Conservation (phyloP, 495 filamentous ascomycete genomes). For the Penicillium ochrochloron region DNA sequence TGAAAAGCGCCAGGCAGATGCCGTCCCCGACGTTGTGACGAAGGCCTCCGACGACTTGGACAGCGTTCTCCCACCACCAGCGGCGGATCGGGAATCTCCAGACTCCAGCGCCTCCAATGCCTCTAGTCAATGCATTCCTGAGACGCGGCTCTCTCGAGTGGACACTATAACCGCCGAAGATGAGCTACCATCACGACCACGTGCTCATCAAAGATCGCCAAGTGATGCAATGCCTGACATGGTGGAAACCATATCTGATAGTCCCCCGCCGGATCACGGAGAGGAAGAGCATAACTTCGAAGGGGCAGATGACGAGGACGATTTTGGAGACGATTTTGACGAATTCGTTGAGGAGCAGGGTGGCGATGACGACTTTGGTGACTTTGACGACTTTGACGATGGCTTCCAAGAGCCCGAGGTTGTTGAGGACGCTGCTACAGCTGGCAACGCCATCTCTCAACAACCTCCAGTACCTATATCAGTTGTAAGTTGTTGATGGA, state of each 20-base stretch:
- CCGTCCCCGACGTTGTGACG: slow-evolving; percentile 73
- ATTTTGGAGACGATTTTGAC: slow-evolving; percentile 82
- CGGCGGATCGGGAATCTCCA: slow-evolving; percentile 22
- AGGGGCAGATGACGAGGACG: slow-evolving; percentile 33
- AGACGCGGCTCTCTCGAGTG: slow-evolving; percentile 50
- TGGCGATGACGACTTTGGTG: slow-evolving; percentile 64
- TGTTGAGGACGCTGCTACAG: slow-evolving; percentile 38
- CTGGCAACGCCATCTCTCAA: slow-evolving; percentile 34
- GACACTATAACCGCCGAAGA: slow-evolving; percentile 44
- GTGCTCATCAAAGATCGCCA: slow-evolving; percentile 46
- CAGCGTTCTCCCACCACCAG: slow-evolving; percentile 25
- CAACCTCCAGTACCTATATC: slow-evolving; percentile 47
- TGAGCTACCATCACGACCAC: slow-evolving; percentile 37
- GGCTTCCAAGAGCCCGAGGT: slow-evolving; percentile 70
- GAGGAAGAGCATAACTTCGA: slow-evolving; percentile 18
- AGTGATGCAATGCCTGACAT: slow-evolving; percentile 57
- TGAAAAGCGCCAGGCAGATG: slow-evolving; percentile 76
- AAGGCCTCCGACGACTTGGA: slow-evolving; percentile 40
- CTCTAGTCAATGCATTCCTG: slow-evolving; percentile 43
- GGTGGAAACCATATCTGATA: slow-evolving; percentile 49
- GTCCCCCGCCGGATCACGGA: slow-evolving; percentile 39
- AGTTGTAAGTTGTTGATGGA: slow-evolving; percentile 52
- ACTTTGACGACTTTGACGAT: slow-evolving; percentile 84
- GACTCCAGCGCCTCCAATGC: slow-evolving; percentile 23
- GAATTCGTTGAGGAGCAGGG: slow-evolving; percentile 87